phyloP scores from a whole-genome alignment of 768 basidiomycete genomes.

The Pleurotus djamor region DNA sequence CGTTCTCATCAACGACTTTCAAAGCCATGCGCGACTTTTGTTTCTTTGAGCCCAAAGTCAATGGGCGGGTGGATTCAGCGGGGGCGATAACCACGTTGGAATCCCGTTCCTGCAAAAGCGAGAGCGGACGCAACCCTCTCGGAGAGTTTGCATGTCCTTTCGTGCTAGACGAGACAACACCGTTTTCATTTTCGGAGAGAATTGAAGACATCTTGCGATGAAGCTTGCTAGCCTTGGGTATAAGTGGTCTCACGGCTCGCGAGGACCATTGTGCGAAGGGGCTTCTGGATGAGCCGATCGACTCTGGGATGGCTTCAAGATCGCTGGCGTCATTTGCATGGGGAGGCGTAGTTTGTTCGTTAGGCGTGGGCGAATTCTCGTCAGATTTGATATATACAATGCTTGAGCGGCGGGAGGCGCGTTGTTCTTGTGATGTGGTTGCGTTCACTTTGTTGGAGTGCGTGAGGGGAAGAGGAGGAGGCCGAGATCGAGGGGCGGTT shows the following conservation, averaged over 20 bases:
- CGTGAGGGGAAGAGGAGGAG: slow-evolving; percentile 34
- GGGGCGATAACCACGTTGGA: slow-evolving; percentile 19
- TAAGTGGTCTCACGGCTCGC: slow-evolving; percentile 49
- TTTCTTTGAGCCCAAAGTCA: slow-evolving; percentile 59
- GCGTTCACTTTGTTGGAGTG: slow-evolving; percentile 12
- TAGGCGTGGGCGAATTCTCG: slow-evolving; percentile 28
- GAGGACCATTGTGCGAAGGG: slow-evolving; percentile 46
- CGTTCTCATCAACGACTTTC: slow-evolving; percentile 33
- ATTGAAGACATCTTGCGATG: slow-evolving; percentile 31
- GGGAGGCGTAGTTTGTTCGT: slow-evolving; percentile 15
- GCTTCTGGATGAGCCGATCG: slow-evolving; percentile 29
- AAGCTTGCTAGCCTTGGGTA: slow-evolving; percentile 48
- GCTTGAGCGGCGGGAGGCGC: slow-evolving; percentile 45
- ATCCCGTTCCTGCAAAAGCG: slow-evolving; percentile 61
- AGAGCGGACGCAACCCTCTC: slow-evolving; percentile 56
- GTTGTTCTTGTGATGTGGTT: slow-evolving; percentile 5
- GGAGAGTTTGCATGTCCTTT: slow-evolving; percentile 34
- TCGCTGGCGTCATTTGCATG: slow-evolving; percentile 14
- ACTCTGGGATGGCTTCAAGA: slow-evolving; percentile 14
- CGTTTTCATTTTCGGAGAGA: slow-evolving; percentile 18
- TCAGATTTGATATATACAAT: slow-evolving; percentile 67
- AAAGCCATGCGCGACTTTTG: slow-evolving; percentile 32
- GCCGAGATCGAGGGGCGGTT: slow-evolving; percentile 23
- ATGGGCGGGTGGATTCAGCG: slow-evolving; percentile 42
- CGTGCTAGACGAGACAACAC: slow-evolving; percentile 17